Evolutionary conservation across 768 basidiomycete species (phyloP).

Genomic region (Mycena maculata): DNA sequence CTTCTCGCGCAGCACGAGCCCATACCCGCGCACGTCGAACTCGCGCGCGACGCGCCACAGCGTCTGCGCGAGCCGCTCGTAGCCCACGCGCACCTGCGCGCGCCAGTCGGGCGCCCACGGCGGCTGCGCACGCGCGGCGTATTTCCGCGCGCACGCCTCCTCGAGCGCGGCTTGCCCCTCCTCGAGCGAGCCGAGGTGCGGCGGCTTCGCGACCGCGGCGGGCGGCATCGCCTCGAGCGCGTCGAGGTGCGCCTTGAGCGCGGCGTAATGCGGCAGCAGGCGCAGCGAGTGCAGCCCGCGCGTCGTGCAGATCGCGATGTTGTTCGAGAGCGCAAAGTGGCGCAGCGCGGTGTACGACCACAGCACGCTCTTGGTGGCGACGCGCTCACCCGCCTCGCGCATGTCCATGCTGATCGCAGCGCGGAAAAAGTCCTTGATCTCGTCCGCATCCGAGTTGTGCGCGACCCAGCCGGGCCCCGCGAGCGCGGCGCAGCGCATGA

Average conservation of each 20-base stretch:
- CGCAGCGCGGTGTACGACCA: conserved; percentile 84
- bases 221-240: conserved; percentile 68
- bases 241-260: conserved; percentile 71
- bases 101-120: conserved; percentile 71
- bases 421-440: conserved; percentile 81
- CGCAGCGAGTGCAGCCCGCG: conserved; percentile 76
- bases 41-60: conserved; percentile 79
- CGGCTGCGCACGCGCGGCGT: conserved; percentile 49
- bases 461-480: conserved; percentile 78
- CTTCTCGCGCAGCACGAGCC: conserved; percentile 75
- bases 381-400: conserved; percentile 80
- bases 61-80: conserved; percentile 71
- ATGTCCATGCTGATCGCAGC: conserved; percentile 80
- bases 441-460: conserved; percentile 73
- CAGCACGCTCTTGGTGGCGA: conserved; percentile 82
- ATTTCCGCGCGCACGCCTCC: conserved; percentile 71
- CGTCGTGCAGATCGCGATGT: conserved; percentile 71
- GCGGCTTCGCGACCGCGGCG: conserved; percentile 71
- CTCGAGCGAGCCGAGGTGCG: conserved; percentile 68
- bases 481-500: conserved; percentile 71
- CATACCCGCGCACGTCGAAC: conserved; percentile 80
- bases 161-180: conserved; percentile 73
- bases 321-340: conserved; percentile 81
- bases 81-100: conserved; percentile 69
- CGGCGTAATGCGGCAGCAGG: conserved; percentile 69